phyloP scores from a whole-genome alignment of 108 stramenopile genomes.

The Cylindrotheca fusiformis region DNA sequence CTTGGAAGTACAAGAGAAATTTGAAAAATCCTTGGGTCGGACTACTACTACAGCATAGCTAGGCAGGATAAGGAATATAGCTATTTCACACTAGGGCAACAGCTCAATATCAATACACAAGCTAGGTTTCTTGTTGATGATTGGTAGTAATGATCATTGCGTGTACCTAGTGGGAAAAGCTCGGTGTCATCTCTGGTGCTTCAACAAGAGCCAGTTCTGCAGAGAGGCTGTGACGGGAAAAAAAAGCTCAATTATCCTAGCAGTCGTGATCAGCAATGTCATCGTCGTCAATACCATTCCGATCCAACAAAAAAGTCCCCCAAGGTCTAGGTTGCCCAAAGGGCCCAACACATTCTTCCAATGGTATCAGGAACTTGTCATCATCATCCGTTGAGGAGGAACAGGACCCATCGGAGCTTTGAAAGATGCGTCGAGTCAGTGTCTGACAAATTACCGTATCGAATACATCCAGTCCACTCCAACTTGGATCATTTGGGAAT shows the following conservation, averaged over 20 bases:
- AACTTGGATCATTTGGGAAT: constrained; percentile 40
- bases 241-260: too few species aligned
- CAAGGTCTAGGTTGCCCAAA: constrained; percentile 41
- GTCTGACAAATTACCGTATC: constrained; percentile 4
- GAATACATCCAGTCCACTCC: constrained; percentile 26
- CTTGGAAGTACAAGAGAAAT: constrained; percentile 21
- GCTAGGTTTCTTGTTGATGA: too few species aligned
- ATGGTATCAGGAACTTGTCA: constrained; percentile 22
- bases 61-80: too few species aligned
- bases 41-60: background rate
- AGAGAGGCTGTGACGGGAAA: too few species aligned
- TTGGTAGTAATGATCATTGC: background rate
- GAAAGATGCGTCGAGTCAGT: constrained; percentile 16
- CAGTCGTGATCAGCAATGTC: too few species aligned
- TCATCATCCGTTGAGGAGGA: background rate
- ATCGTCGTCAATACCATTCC: background rate
- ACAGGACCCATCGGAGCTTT: constrained; percentile 16
- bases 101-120: too few species aligned
- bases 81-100: too few species aligned
- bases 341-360: constrained; percentile 39
- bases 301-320: constrained; percentile 22
- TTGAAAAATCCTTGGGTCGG: constrained; percentile 27
- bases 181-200: background rate
- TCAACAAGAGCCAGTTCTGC: too few species aligned
- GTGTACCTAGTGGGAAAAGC: background rate